Base-by-base conservation (phyloP, 345 rosid genomes). In the Iberis pinnata region DNA sequence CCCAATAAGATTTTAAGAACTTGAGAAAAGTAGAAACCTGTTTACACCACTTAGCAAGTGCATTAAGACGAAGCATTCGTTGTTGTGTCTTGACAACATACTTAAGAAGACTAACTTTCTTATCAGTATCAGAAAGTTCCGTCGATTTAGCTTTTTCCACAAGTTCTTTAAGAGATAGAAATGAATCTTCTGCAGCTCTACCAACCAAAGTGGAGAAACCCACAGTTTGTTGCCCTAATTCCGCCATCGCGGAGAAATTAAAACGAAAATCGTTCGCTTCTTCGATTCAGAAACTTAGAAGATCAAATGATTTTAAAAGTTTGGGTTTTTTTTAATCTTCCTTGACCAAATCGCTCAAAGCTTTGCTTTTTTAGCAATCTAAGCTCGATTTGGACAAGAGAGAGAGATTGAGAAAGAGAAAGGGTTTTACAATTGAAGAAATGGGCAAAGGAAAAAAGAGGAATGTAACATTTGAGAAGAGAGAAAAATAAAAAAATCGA, bases 41-140 rank as follows among this genome's bases (percentile, higher is more conserved):
- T 70, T 85, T 87, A 69, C 97, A 93, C 99, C 99, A 93, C 70
- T 93, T 86, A 27, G 97, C 83, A 12, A 88, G 87, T 20, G 88
- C 95, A 75, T 80, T 80, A 58, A 93, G 97, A 2, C 95, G 63
- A 16, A 93, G 95, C 92, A 88, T 77, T 37, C 99, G 95, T 63
- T 93, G 99, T 70, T 83, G 95, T 42, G 92, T 88, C 73, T 76
- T 78, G 47, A 73, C 80, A 26, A 88, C 48, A 69, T 71, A 93
- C 83, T 86, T 88, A 49, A 93, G 77, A 49, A 93, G 79, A 43
- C 72, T 58, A 72, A 93, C 73, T 79, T 88, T 88, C 80, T 86
- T 88, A 36, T 93, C 92, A 14, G 80, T 64, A 68, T 93, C 99
- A 43, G 90, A 79, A 53, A 73, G 78, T 29, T 88, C 86, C 56